These are phyloP conservation scores for Arctium minus DNA, from an alignment of 129 eudicot genomes.

Conservation along the genomic window DNA sequence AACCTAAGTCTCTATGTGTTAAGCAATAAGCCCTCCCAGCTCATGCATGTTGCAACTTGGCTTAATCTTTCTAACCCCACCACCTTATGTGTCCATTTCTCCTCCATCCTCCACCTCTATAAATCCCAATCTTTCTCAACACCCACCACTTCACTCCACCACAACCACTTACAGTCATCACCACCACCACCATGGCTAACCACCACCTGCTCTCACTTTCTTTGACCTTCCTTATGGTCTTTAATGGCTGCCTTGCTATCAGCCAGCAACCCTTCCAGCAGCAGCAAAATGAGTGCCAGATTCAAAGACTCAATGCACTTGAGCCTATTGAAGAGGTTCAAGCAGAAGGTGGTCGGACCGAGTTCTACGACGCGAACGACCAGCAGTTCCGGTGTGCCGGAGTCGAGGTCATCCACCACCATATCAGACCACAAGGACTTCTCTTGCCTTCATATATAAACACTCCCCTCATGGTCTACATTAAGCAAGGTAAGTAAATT, in stretches of 20 bases:
- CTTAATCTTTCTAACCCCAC: conserved; percentile 14
- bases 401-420: conserved; percentile 44
- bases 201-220: conserved; percentile 28
- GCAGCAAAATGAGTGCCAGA: conserved; percentile 45
- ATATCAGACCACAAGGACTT: conserved; percentile 49
- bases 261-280: conserved; percentile 4
- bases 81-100: conserved; percentile 31
- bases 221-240: conserved; percentile 22
- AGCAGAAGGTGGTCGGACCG: conserved; percentile 63
- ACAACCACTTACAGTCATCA: background rate
- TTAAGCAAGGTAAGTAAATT: conserved; percentile 38
- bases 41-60: conserved; percentile 32
- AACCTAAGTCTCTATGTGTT: conserved; percentile 10
- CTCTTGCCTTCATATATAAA: conserved; percentile 59
- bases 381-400: conserved; percentile 78
- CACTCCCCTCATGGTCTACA: conserved; percentile 52
- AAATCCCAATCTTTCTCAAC: conserved; percentile 13
- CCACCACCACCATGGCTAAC: conserved; percentile 48
- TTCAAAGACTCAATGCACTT: conserved; percentile 43
- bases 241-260: conserved; percentile 37
- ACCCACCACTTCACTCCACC: conserved; percentile 26
- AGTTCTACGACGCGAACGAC: conserved; percentile 45
- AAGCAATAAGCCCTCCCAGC: conserved; percentile 14
- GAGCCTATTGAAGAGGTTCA: conserved; percentile 42
- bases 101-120: conserved; percentile 17